Conservation (phyloP, 192 early-diverging fungal genomes). For the Gaertneriomyces semiglobifer region DNA sequence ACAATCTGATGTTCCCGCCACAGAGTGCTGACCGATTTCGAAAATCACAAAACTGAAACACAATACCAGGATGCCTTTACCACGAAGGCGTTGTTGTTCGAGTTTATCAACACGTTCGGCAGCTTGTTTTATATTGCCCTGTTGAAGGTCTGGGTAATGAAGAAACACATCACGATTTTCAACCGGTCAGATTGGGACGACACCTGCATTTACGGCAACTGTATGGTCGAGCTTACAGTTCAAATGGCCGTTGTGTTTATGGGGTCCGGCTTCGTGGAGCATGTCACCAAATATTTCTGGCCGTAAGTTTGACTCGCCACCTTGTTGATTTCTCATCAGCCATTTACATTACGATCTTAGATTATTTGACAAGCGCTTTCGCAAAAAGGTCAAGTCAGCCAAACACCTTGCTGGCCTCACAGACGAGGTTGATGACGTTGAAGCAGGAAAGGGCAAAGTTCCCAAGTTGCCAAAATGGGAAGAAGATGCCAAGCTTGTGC, state of each 20-base stretch:
- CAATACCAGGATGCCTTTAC: conserved; percentile 8
- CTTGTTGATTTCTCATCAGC: conserved; percentile 3
- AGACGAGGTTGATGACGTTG: no score
- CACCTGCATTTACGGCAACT: conserved; percentile 15
- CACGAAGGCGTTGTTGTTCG: conserved; percentile 56
- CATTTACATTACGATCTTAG: neutral
- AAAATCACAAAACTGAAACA: conserved; percentile 36
- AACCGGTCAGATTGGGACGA: conserved; percentile 14
- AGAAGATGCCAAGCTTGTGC: conserved; percentile 3
- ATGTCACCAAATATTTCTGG: conserved; percentile 44
- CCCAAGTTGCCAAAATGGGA: neutral
- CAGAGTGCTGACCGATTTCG: conserved; percentile 21
- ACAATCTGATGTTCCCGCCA: conserved; percentile 3
- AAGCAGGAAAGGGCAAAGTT: neutral
- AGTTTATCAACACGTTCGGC: conserved; percentile 64
- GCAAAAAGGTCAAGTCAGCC: no score
- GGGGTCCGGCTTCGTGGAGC: conserved; percentile 51
- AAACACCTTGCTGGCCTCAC: no score
- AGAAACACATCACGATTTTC: neutral
- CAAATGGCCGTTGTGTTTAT: conserved; percentile 62
- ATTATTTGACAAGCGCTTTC: no score
- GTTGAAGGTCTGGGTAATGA: conserved; percentile 42
- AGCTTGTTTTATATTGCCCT: conserved; percentile 56
- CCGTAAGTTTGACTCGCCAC: conserved; percentile 30
- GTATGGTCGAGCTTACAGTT: conserved; percentile 54